Evolutionary conservation across 1,139 yeast species (phyloP).

Genomic region (Yamadazyma membranifaciens): DNA sequence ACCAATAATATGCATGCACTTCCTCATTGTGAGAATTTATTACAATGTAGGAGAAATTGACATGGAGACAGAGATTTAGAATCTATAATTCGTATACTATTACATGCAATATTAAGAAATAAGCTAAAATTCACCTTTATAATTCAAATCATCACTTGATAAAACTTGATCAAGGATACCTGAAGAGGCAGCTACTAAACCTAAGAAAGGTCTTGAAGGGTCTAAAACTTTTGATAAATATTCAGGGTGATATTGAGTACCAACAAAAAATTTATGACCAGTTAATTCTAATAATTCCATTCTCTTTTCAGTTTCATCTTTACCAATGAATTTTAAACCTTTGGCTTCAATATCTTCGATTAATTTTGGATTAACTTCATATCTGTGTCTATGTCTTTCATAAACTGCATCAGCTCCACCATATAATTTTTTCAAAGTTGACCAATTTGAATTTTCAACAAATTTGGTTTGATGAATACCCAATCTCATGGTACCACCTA

Average conservation of each 20-base stretch:
- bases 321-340: constrained; percentile 89
- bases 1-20: too few relatives aligned
- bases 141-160: constrained; percentile 41
- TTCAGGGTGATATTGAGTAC: constrained; percentile 98
- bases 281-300: constrained; percentile 89
- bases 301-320: constrained; percentile 84
- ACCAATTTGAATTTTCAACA: constrained; percentile 65
- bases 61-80: too few relatives aligned
- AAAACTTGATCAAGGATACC: constrained; percentile 71
- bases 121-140: constrained; percentile 43
- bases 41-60: too few relatives aligned
- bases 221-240: constrained; percentile 93
- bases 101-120: constrained; percentile 3
- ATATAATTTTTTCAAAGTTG: constrained; percentile 75
- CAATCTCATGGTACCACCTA: constrained; percentile 99
- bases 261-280: constrained; percentile 86
- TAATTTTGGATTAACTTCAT: constrained; percentile 89
- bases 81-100: constrained; percentile 3
- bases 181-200: constrained; percentile 89
- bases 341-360: constrained; percentile 66
- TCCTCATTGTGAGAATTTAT: too few relatives aligned
- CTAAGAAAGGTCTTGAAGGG: constrained; percentile 95
- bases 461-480: constrained; percentile 91
- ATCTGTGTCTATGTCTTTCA: constrained; percentile 98
- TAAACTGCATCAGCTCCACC: constrained; percentile 67